phyloP scores from a whole-genome alignment of 352 stramenopile genomes.

The Globisporangium spiculum region DNA sequence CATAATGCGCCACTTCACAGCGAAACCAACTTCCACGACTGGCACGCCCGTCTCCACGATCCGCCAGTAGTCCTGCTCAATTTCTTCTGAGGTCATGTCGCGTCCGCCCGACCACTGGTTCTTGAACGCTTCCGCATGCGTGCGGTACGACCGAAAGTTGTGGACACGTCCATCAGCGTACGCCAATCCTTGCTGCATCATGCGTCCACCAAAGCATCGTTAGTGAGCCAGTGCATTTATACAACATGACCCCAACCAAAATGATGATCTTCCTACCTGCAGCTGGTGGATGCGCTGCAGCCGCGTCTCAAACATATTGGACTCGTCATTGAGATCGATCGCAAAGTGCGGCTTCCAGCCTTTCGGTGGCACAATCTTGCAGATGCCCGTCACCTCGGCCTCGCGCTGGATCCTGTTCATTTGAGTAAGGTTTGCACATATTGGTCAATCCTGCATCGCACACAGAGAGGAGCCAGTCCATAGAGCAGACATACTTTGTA shows the following conservation, averaged over 20 bases:
- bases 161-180: conserved; percentile 51
- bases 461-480: background rate
- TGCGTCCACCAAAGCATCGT: background rate
- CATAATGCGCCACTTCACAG: background rate
- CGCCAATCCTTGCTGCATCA: conserved; percentile 52
- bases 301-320: conserved; percentile 88
- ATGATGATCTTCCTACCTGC: conserved; percentile 21
- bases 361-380: conserved; percentile 96
- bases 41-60: conserved; percentile 66
- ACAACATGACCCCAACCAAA: too few relatives aligned
- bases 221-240: too few relatives aligned
- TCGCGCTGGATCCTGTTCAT: conserved; percentile 53
- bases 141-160: conserved; percentile 57
- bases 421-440: background rate
- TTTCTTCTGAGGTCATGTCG: conserved; percentile 52
- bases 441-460: background rate
- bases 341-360: conserved; percentile 88
- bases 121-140: conserved; percentile 52
- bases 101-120: conserved; percentile 44
- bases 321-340: conserved; percentile 59
- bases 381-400: conserved; percentile 88
- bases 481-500: conserved; percentile 31
- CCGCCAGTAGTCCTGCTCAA: conserved; percentile 89
- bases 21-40: conserved; percentile 21
- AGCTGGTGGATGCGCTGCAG: conserved; percentile 91